Conservation (phyloP, 108 stramenopile species). For the Cyclotella atomus region DNA sequence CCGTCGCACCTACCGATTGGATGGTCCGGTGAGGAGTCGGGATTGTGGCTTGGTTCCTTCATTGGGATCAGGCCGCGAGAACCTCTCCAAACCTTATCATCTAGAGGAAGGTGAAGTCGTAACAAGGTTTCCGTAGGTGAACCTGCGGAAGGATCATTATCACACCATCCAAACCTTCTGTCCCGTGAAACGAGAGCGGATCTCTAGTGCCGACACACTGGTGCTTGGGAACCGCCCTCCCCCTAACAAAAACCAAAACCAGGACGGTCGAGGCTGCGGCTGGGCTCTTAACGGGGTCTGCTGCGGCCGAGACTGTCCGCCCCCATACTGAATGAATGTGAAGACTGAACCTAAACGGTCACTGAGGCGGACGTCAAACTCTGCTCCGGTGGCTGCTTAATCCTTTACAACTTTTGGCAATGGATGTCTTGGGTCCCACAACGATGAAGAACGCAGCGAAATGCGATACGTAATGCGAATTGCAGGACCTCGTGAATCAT, state of each 20-base stretch:
- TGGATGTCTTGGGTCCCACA: conserved; percentile 98
- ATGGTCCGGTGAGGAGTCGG: conserved; percentile 97
- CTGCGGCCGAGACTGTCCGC: conserved; percentile 4
- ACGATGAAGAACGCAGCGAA: conserved; percentile 99
- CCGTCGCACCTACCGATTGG: conserved; percentile 99
- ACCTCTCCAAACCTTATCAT: conserved; percentile 93
- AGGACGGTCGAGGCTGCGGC: too few relatives aligned
- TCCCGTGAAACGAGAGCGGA: conserved; percentile 35
- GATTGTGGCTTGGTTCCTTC: conserved; percentile 82
- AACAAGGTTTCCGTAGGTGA: conserved; percentile 99
- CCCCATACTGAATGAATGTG: conserved; percentile 26
- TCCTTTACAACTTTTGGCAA: conserved; percentile 92
- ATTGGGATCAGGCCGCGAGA: conserved; percentile 70
- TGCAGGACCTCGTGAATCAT: conserved; percentile 95
- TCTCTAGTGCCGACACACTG: conserved; percentile 25
- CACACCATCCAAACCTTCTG: conserved; percentile 81
- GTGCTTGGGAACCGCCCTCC: too few relatives aligned
- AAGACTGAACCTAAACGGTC: conserved; percentile 28
- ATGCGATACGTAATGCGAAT: conserved; percentile 98
- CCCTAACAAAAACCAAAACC: too few relatives aligned
- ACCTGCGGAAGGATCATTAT: conserved; percentile 99
- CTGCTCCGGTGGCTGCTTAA: conserved; percentile 42
- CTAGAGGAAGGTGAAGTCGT: conserved; percentile 98
- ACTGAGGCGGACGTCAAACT: conserved; percentile 14
- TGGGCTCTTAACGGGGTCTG: background rate